Evolutionary conservation across 2,329 filamentous ascomycete species (phyloP), one percentile per base, ranked within the genome.

Genomic region (Sporothrix phasma): DNA sequence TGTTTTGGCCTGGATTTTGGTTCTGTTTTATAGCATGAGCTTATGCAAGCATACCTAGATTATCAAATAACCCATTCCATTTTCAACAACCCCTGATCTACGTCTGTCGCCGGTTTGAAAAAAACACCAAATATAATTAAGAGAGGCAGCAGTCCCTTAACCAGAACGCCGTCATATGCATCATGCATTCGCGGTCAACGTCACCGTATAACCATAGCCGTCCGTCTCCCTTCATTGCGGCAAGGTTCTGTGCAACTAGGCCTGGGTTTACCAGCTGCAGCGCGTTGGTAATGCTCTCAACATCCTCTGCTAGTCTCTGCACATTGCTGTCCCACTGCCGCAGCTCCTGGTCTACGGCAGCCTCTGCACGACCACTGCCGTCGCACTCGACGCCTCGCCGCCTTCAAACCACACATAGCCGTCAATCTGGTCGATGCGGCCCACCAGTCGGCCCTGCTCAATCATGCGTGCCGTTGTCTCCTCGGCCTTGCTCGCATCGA

Each of bases 381-480:
- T 86, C 73, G 87, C 81, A 1, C 86, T 87, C 3, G 84, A 87
- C 7, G 85, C 87, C 71, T 90, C 88, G 37, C 85, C 85, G 72
- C 76, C 80, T 75, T 94, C 90, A 73, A 99, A 99, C 78, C 87
- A 92, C 66, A 99, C 92, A 11, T 92, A 78, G 15, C 88, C 83
- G 64, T 92, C 90, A 64, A 99, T 92, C 78, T 99, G 94, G 75
- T 99, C 93, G 71, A 99, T 97, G 64, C 88, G 86, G 7, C 93
- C 94, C 3, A 88, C 84, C 61, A 99, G 77, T 37, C 94, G 86
- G 10, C 90, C 92, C 75, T 97, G 92, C 78, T 97, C 92, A 70
- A 99, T 90, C 94, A 99, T 99, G 70, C 86, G 83, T 4, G 93
- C 92, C 13, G 93, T 94, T 62, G 94, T 97, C 65, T 89, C 87